Evolutionary conservation across 306 rosid species (phyloP), one percentile per base, ranked within the genome.

Genomic region (Elaeagnus macrophylla): DNA sequence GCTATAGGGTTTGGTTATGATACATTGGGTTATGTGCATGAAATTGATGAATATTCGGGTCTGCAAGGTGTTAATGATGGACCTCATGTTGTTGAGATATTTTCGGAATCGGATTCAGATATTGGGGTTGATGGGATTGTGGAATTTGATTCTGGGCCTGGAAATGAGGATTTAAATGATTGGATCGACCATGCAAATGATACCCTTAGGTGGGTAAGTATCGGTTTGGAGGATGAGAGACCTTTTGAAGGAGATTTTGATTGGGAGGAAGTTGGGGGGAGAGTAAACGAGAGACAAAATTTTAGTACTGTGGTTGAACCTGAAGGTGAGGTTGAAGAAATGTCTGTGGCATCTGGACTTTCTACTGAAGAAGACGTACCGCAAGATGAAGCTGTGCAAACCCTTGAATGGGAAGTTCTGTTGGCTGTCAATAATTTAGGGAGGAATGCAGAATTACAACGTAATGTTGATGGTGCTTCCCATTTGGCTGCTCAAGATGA

Each of bases 381-480:
- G 0, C 59, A 59, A 1, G 80, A 76, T 56, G 91, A 79, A 44
- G 86, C 79, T 0, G 9, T 69, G 53, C 65, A 85, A 57, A 75
- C 68, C 62, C 71, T 78, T 15, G 95, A 87, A 48, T 89, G 95
- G 95, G 89, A 89, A 62, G 79, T 89, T 38, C 79, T 89, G 13
- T 39, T 89, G 73, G 88, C 91, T 7, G 73, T 75, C 56, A 78
- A 89, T 67, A 79, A 80, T 72, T 70, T 75, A 35, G 83, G 70
- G 55, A 64, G 79, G 73, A 69, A 58, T 54, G 55, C 57, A 48
- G 66, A 48, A 6, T 61, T 72, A 59, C 84, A 72, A 15, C 59
- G 56, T 32, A 65, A 62, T 35, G 57, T 20, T 39, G 2, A 48
- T 10, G 40, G 48, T 20, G 38, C 25, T 40, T 61, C 65, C 16